A percentile compares a stretch with the other conserved stretches of the same genome.
Evolutionary conservation across 768 basidiomycete species (phyloP).

Genomic region (Mycena albidolilacea): DNA sequence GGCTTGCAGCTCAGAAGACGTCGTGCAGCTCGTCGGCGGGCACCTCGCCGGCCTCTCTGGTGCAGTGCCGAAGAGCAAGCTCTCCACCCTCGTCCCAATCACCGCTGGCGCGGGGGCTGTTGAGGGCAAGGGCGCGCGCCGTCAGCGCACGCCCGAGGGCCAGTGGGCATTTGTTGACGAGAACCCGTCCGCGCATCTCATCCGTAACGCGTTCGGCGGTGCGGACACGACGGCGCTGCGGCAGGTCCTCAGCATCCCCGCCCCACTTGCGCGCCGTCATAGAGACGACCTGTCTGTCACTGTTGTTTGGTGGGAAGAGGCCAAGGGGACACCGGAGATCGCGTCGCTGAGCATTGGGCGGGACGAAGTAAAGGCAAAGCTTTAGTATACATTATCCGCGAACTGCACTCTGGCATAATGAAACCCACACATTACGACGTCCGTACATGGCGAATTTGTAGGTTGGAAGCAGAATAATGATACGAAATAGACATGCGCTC

Average conservation of each 20-base stretch:
- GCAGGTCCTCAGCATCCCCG: slow-evolving; percentile 83
- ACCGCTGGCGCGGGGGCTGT: slow-evolving; percentile 68
- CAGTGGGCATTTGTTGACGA: slow-evolving; percentile 87
- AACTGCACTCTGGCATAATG: background rate
- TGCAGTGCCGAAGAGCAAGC: slow-evolving; percentile 68
- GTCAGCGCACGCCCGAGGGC: slow-evolving; percentile 52
- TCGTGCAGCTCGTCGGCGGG: slow-evolving; percentile 89
- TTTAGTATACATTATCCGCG: slow-evolving; percentile 50
- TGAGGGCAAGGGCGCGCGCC: slow-evolving; percentile 71
- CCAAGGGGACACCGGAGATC: slow-evolving; percentile 55
- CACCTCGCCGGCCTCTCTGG: slow-evolving; percentile 83
- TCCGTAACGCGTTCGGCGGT: slow-evolving; percentile 95
- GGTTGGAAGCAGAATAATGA: slow-evolving; percentile 26
- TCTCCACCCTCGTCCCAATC: slow-evolving; percentile 71
- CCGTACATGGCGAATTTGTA: background rate
- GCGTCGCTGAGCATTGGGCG: slow-evolving; percentile 46
- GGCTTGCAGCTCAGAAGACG: slow-evolving; percentile 79
- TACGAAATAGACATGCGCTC: slow-evolving; percentile 13
- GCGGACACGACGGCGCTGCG: slow-evolving; percentile 73
- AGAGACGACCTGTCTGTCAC: slow-evolving; percentile 91
- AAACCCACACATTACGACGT: background rate
- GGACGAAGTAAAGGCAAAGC: slow-evolving; percentile 60
- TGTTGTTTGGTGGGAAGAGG: slow-evolving; percentile 88
- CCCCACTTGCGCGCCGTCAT: slow-evolving; percentile 81
- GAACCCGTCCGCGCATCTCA: slow-evolving; percentile 85